Base-by-base conservation (phyloP, 2,329 filamentous ascomycete species). In the Epichloe amarillans region DNA sequence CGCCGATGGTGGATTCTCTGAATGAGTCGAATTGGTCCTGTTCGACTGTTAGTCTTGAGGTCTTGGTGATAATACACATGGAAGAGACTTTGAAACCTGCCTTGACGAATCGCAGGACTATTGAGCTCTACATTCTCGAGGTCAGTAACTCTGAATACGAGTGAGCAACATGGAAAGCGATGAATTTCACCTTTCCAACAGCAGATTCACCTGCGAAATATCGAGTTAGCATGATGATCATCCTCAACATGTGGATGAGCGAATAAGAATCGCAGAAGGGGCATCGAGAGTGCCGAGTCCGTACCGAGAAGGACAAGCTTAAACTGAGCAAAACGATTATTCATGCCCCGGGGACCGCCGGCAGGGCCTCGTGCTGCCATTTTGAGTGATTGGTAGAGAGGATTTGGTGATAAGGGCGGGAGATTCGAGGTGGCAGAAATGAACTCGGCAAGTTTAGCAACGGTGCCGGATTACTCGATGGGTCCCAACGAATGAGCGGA, bases 1-100 rank as follows among this genome's bases (percentile, higher is more conserved):
- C 93, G 70, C 93, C 91, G 72, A 96, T 96, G 55, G 91, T 96
- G 51, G 90, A 95, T 82, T 96, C 91, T 71, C 90, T 83, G 75
- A 96, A 96, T 49, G 77, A 80, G 76, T 98, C 93, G 72, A 98
- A 98, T 88, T 97, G 93, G 71, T 98, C 91, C 89, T 95, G 63
- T 26, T 30, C 30, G 26, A 14, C 3, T 17, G 41, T 50, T 46
- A 50, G 48, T 15, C 17, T n/a, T 19, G 5, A 14, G n/a, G 33
- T 17, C 10, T 19, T 11, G 10, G 33, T n/a, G 35, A 37, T 14
- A 6, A 23, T 14, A 11, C 23, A 42, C 37, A 30, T 26, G 26
- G 37, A 6, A 6, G 14, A 37, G 14, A 17, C 3, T 6, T 36
- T n/a, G 15, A 42, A n/a, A 62, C 74, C 62, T 70, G 94, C 89